Evolutionary conservation across 768 basidiomycete genomes (phyloP), one percentile per base, ranked within the genome.

Genomic region (Suillus subaureus): DNA sequence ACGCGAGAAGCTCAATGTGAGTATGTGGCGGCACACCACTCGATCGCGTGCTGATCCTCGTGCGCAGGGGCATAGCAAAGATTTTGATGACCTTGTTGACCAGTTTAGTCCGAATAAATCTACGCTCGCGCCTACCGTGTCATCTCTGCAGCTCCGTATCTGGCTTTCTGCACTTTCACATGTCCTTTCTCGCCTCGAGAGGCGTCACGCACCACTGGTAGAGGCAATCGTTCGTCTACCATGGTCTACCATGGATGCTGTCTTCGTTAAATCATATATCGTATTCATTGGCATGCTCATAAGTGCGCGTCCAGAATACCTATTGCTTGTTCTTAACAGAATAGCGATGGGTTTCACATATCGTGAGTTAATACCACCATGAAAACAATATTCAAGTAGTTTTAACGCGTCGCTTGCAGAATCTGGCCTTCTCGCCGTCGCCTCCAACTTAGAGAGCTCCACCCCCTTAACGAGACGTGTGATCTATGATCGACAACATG

Each of bases 131-230:
- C 66, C 72, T 7, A 71, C 77, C 39, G 67, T 78, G 40, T 75
- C 84, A 42, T 71, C 82, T 61, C 71, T 82, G 61, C 87, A 93
- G 69, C 78, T 96, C 55, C 87, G 91, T 13, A 79, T 89, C 6
- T 96, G 93, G 92, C 84, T 99, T 37, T 83, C 89, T 37, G 93
- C 95, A 0, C 84, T 99, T 33, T 92, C 94, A 0, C 94, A 98
- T 72, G 93, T 95, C 66, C 94, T 98, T 63, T 96, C 95, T 31
- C 87, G 93, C 49, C 82, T 99, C 39, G 96, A 95, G 70, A 88
- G 88, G 58, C 82, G 85, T 11, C 96, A 99, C 74, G 81, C 88
- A 18, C 74, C 87, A 0, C 86, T 99, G 37, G 90, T 98, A 43
- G 88, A 96, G 67, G 94, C 96, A 16, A 87, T 99, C 65, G 83